A percentile compares a stretch with the other conserved stretches of the same genome.
phyloP scores from a whole-genome alignment of 2,329 filamentous ascomycete genomes.

The Xylaria digitata region DNA sequence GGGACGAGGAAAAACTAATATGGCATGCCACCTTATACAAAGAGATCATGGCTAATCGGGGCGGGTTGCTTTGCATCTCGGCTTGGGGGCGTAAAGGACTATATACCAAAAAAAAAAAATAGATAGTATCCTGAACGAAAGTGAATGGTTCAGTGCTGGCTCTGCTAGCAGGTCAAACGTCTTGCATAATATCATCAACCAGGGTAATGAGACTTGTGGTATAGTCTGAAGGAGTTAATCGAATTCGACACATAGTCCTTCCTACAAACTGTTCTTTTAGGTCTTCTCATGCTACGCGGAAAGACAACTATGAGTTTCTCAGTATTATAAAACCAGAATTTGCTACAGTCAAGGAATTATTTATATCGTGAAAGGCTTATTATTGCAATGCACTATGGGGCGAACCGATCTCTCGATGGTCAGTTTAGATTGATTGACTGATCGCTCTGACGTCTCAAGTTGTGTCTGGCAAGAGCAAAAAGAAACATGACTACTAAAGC shows the following conservation, averaged over 20 bases:
- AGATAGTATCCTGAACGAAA: conserved; percentile 62
- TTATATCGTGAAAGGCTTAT: conserved; percentile 10
- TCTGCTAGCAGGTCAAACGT: not conserved
- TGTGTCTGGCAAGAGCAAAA: not conserved
- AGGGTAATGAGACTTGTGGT: too few relatives aligned
- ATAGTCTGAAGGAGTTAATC: not conserved
- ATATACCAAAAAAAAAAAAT: conserved; percentile 62
- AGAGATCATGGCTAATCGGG: conserved; percentile 51
- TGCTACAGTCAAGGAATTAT: not conserved
- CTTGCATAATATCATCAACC: not conserved
- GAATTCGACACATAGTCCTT: not conserved
- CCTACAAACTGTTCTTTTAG: not conserved
- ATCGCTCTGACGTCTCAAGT: conserved; percentile 4
- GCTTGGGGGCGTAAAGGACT: conserved; percentile 64
- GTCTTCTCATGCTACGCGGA: not conserved
- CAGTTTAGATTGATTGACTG: not conserved
- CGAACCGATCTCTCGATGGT: not conserved
- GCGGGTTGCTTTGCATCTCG: conserved; percentile 65
- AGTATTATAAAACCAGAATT: not conserved
- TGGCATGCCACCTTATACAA: conserved; percentile 42
- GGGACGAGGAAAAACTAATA: conserved; percentile 42
- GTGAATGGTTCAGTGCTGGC: conserved; percentile 44
- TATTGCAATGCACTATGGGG: conserved; percentile 24
- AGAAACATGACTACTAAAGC: conserved; percentile 11
- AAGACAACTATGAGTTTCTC: not conserved